Percentiles rank a stretch among this genome's conserved stretches.
phyloP scores from a whole-genome alignment of 2,329 filamentous ascomycete genomes.

The Claviceps citrina region DNA sequence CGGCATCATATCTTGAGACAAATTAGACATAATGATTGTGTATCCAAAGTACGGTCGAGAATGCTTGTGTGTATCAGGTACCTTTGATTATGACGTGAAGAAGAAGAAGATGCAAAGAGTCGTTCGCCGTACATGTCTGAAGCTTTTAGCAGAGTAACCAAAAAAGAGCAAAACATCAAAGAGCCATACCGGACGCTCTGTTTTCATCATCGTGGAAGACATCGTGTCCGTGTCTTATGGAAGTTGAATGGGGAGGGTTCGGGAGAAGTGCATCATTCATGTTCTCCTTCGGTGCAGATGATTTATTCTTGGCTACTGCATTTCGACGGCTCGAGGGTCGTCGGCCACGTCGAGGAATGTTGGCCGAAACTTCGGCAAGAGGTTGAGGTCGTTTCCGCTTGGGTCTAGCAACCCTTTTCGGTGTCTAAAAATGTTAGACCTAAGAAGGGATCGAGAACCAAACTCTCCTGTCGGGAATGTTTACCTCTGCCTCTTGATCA shows the following conservation, averaged over 20 bases:
- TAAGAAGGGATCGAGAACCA: neutral
- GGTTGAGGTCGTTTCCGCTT: conserved; percentile 18
- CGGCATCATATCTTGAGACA: conserved; percentile 17
- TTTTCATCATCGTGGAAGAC: conserved; percentile 18
- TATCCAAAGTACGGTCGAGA: neutral
- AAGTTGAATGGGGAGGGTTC: conserved; percentile 1
- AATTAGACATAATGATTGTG: conserved; percentile 5
- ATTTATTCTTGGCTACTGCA: conserved; percentile 10
- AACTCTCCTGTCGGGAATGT: conserved; percentile 8
- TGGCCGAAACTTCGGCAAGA: conserved; percentile 20
- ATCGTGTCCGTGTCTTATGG: conserved; percentile 14
- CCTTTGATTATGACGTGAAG: conserved; percentile 13
- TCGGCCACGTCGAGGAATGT: conserved; percentile 16
- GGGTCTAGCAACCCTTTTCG: conserved; percentile 16
- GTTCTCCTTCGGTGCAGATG: conserved; percentile 6
- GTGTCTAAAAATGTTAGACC: conserved; percentile 11
- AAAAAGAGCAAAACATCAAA: neutral
- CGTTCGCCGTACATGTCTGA: conserved; percentile 13
- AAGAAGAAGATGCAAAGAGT: conserved; percentile 9
- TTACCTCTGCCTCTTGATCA: conserved; percentile 28
- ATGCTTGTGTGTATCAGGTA: too few species aligned
- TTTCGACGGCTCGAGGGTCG: conserved; percentile 12
- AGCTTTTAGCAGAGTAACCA: conserved; percentile 8
- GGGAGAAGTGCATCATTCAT: neutral
- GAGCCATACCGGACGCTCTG: conserved; percentile 12